Percentiles rank a stretch among this genome's conserved stretches.
Evolutionary conservation across 2,329 filamentous ascomycete species (phyloP).

Genomic region (Aureobasidium vineae): DNA sequence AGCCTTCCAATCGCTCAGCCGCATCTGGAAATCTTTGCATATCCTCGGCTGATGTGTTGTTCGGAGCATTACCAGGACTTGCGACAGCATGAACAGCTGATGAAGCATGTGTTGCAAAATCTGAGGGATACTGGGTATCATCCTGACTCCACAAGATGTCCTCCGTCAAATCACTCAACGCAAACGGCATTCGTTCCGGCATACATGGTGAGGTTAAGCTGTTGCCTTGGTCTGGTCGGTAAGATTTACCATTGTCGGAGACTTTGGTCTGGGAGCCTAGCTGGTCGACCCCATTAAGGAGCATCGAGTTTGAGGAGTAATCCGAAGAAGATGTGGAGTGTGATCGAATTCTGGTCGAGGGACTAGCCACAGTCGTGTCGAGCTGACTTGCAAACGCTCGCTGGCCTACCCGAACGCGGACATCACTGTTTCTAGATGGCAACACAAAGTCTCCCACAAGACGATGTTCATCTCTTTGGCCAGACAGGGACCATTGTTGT

Average conservation of each 20-base stretch:
- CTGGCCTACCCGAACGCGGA: constrained; percentile 37
- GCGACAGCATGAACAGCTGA: not conserved
- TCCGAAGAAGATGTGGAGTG: not conserved
- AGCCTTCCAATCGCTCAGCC: not conserved
- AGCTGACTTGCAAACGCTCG: constrained; percentile 37
- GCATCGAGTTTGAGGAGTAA: constrained; percentile 15
- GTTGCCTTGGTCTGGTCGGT: not conserved
- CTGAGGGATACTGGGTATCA: not conserved
- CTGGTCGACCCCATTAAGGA: constrained; percentile 16
- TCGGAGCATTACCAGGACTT: not conserved
- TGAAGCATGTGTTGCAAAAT: not conserved
- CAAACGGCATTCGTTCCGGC: not conserved
- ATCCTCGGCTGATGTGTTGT: not conserved
- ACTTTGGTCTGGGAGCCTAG: no score
- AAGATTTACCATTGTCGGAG: not conserved
- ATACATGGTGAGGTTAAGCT: not conserved
- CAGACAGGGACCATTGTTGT: not conserved
- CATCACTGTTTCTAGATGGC: constrained; percentile 28
- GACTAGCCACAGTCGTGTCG: constrained; percentile 25
- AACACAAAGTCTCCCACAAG: not conserved
- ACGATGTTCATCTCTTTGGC: not conserved
- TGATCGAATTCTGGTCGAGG: constrained; percentile 6
- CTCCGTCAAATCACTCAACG: not conserved
- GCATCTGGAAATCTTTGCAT: not conserved
- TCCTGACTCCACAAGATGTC: not conserved